These are phyloP conservation scores for Sugiyamaella pinicola DNA, from an alignment of 1,139 yeast genomes.

Conservation along the genomic window DNA sequence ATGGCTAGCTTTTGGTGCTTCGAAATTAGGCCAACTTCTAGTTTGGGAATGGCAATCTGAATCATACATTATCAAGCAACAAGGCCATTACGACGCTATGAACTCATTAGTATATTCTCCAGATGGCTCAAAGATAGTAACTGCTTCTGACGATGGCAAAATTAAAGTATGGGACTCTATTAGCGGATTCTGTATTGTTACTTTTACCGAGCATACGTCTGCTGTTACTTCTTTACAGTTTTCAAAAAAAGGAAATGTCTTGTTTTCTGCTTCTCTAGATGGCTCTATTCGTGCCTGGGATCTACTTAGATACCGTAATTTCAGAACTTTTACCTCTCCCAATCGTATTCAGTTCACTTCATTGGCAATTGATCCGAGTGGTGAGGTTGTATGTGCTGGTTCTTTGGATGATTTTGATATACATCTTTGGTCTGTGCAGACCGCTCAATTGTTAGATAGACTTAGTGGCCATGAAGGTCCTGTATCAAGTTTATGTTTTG, in stretches of 20 bases:
- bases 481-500: conserved; percentile 83
- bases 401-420: conserved; percentile 87
- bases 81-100: conserved; percentile 93
- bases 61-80: conserved; percentile 91
- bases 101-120: conserved; percentile 87
- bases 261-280: conserved; percentile 88
- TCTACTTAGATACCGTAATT: conserved; percentile 85
- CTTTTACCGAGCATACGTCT: conserved; percentile 88
- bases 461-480: conserved; percentile 97
- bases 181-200: conserved; percentile 90
- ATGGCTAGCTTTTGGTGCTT: conserved; percentile 96
- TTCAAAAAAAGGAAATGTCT: conserved; percentile 83
- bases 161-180: conserved; percentile 94
- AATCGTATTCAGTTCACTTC: conserved; percentile 84
- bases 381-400: conserved; percentile 96
- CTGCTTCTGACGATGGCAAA: conserved; percentile 96
- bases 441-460: conserved; percentile 85
- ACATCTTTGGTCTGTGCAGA: conserved; percentile 97
- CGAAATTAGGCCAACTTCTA: conserved; percentile 85
- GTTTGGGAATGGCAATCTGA: conserved; percentile 99
- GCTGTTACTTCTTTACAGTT: conserved; percentile 87
- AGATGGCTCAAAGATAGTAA: conserved; percentile 88
- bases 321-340: conserved; percentile 90
- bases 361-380: conserved; percentile 95
- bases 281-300: conserved; percentile 99